Percentiles rank a stretch among this genome's conserved stretches.
These are phyloP conservation scores for Phialophora verrucosa DNA, from an alignment of 2,329 filamentous ascomycete species.

Conservation along the genomic window DNA sequence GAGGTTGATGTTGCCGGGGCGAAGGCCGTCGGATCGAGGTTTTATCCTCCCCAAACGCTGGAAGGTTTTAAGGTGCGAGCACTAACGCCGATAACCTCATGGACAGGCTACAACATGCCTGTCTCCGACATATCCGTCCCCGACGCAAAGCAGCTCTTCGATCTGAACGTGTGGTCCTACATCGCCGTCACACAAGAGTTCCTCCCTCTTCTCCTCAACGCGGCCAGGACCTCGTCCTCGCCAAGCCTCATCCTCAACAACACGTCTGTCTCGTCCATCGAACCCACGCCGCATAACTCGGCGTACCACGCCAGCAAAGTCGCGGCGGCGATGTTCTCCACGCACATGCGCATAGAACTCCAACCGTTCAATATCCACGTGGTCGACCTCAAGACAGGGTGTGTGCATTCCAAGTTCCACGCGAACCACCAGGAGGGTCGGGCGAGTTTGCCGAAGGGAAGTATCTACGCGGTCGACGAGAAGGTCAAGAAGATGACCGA, in stretches of 20 bases:
- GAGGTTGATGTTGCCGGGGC: not conserved
- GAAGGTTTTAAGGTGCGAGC: not conserved
- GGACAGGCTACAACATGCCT: conserved; percentile 39
- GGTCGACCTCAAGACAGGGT: conserved; percentile 41
- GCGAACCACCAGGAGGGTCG: conserved; percentile 31
- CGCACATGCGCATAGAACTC: conserved; percentile 45
- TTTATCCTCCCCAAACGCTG: too few relatives aligned
- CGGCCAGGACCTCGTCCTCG: conserved; percentile 30
- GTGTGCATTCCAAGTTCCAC: conserved; percentile 31
- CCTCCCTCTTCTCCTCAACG: conserved; percentile 38
- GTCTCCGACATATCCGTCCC: conserved; percentile 43
- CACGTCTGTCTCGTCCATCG: conserved; percentile 44
- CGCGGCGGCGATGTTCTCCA: conserved; percentile 41
- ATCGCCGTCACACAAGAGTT: conserved; percentile 48
- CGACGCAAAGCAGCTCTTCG: conserved; percentile 44
- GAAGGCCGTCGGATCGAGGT: not conserved
- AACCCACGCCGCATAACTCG: conserved; percentile 44
- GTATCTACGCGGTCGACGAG: conserved; percentile 24
- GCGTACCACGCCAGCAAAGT: conserved; percentile 46
- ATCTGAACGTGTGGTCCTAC: conserved; percentile 46
- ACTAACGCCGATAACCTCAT: not conserved
- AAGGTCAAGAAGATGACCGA: conserved; percentile 29
- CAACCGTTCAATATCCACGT: conserved; percentile 43
- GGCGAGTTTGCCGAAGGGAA: conserved; percentile 22
- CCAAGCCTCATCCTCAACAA: conserved; percentile 47